Evolutionary conservation across 805 yeast genomes (phyloP).

Genomic region (Suhomyces kilbournensis): DNA sequence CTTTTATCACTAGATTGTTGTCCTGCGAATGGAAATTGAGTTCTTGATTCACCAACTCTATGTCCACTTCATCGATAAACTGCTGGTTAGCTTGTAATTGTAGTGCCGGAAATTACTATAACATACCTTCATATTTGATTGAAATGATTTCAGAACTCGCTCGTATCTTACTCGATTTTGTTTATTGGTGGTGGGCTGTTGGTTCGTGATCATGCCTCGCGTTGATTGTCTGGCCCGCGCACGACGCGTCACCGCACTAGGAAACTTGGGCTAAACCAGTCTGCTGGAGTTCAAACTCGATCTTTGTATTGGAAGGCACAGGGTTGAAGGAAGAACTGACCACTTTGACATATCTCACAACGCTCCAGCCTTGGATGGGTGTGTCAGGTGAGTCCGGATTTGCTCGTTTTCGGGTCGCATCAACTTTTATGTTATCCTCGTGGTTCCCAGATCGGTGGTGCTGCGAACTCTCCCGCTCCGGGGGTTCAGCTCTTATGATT

Average conservation of each 20-base stretch:
- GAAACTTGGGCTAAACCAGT: not conserved
- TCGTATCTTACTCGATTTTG: not conserved
- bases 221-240: constrained; percentile 1
- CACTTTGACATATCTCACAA: constrained; percentile 24
- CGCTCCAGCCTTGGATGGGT: constrained; percentile 23
- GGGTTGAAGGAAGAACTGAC: constrained; percentile 12
- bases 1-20: constrained; percentile 54
- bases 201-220: not conserved
- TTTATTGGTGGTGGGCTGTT: not conserved
- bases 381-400: constrained; percentile 2
- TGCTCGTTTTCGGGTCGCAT: not conserved
- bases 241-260: not conserved
- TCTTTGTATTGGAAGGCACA: constrained; percentile 6
- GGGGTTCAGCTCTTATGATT: constrained; percentile 2
- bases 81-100: constrained; percentile 20
- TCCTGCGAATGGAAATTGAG: constrained; percentile 46
- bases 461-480: not conserved
- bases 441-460: not conserved
- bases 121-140: constrained; percentile 15
- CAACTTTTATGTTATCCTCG: not conserved
- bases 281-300: constrained; percentile 16
- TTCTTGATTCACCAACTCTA: constrained; percentile 87
- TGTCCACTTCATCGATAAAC: constrained; percentile 91
- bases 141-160: not conserved
- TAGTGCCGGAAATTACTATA: not conserved